Percentiles rank a stretch among this genome's conserved stretches.
Evolutionary conservation across 306 rosid species (phyloP).

Genomic region (Datisca glomerata): DNA sequence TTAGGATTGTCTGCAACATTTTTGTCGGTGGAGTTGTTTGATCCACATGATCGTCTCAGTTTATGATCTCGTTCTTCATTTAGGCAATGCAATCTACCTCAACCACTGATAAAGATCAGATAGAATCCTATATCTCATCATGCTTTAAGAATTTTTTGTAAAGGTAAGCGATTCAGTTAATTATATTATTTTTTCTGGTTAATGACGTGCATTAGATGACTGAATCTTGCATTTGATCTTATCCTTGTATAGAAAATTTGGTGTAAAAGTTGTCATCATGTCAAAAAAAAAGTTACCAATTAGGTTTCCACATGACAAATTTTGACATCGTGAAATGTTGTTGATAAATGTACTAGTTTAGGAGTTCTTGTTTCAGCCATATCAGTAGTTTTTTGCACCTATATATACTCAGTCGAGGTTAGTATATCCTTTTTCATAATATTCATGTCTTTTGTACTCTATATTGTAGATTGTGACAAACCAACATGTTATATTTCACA

Average conservation of each 20-base stretch:
- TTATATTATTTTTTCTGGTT: slow-evolving; percentile 12
- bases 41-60: no score
- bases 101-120: slow-evolving; percentile 78
- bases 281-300: no score
- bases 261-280: no score
- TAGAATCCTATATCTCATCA: slow-evolving; percentile 66
- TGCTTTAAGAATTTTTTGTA: slow-evolving; percentile 60
- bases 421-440: slow-evolving; percentile 4
- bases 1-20: no score
- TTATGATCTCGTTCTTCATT: no score
- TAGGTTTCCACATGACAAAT: no score
- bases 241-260: no score
- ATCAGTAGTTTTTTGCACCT: no score
- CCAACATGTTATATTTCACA: background rate
- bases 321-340: no score
- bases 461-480: background rate
- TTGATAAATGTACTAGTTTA: no score
- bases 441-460: background rate
- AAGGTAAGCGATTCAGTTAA: slow-evolving; percentile 51
- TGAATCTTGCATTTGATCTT: background rate
- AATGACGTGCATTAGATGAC: background rate
- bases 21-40: no score
- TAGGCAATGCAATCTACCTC: slow-evolving; percentile 57
- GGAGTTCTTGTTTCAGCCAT: no score
- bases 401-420: slow-evolving; percentile 91